Evolutionary conservation across 176 grass and related monocot genomes (phyloP), one percentile per base, ranked within the genome.

Genomic region (Musa itinerans): DNA sequence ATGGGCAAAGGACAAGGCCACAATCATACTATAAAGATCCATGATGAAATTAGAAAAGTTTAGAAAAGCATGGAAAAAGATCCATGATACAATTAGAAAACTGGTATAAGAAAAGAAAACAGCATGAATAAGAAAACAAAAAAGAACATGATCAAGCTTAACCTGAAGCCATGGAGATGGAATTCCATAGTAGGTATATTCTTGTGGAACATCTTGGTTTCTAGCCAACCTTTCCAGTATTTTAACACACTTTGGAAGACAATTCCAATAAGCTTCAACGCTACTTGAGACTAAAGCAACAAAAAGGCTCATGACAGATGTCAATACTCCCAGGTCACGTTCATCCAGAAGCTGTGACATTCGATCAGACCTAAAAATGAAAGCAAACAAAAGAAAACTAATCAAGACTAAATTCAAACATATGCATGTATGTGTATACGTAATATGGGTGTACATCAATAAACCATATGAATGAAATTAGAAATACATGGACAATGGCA

Each of bases 161-260:
- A 99, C 95, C 90, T 99, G 95, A 88, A 98, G 95, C 95, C 95
- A 99, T 77, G 95, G 95, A 81, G 95, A 99, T 80, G 95, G 95
- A 70, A 99, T 99, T 84, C 95, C 95, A 71, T 99, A 99, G 59
- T 99, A 99, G 52, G 95, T 99, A 68, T 99, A 99, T 78, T 99
- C 95, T 63, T 86, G 95, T 23, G 90, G 90, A 83, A 99, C 83
- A 89, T 99, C 95, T 94, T 99, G 95, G 63, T 99, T 99, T 83
- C 90, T 89, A 10, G 95, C 90, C 83, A 99, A 83, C 54, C 86
- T 87, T 80, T 99, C 95, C 81, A 99, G 72, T 83, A 99, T 86
- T 80, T 82, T 80, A 75, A 99, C 90, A 81, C 95, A 99, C 76
- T 99, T 99, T 53, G 90, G 95, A 81, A 99, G 86, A 82, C 95